A percentile compares a stretch with the other conserved stretches of the same genome.
These are phyloP conservation scores for Eucalyptus brandiana DNA, from an alignment of 345 rosid species.

Conservation along the genomic window DNA sequence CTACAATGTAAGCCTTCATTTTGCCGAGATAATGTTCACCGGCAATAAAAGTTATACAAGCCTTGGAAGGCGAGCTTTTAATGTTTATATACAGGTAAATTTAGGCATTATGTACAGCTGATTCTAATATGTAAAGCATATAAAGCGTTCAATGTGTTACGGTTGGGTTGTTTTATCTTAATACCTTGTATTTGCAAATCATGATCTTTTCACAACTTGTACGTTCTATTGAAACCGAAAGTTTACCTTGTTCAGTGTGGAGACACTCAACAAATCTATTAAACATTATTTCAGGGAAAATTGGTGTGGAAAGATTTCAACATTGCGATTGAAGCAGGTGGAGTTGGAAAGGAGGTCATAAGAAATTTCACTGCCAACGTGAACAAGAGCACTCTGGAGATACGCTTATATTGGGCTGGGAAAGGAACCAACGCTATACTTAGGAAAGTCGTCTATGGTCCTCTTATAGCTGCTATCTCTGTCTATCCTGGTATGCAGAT, in stretches of 20 bases:
- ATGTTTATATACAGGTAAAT: conserved; percentile 62
- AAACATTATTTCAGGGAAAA: conserved; percentile 14
- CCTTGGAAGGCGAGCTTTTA: conserved; percentile 15
- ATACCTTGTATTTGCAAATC: not conserved
- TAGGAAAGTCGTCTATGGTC: conserved; percentile 32
- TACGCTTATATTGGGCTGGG: conserved; percentile 54
- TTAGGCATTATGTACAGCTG: not conserved
- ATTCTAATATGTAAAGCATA: not conserved
- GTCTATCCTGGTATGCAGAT: not conserved
- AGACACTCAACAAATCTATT: not conserved
- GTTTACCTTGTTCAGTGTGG: not conserved
- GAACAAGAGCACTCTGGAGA: conserved; percentile 22
- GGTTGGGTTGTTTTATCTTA: not conserved
- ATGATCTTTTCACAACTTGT: not conserved
- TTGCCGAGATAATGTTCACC: conserved; percentile 49
- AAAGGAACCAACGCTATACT: not conserved
- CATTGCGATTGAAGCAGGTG: conserved; percentile 35
- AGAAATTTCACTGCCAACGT: conserved; percentile 3
- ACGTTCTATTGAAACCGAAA: not conserved
- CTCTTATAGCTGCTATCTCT: conserved; percentile 53
- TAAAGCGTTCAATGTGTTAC: not conserved
- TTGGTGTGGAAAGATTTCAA: conserved; percentile 39
- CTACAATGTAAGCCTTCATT: conserved; percentile 53
- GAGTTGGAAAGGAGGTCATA: conserved; percentile 19
- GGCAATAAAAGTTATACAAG: not conserved